Conservation (phyloP, 768 basidiomycete genomes). For the Amanita jacksonii region DNA sequence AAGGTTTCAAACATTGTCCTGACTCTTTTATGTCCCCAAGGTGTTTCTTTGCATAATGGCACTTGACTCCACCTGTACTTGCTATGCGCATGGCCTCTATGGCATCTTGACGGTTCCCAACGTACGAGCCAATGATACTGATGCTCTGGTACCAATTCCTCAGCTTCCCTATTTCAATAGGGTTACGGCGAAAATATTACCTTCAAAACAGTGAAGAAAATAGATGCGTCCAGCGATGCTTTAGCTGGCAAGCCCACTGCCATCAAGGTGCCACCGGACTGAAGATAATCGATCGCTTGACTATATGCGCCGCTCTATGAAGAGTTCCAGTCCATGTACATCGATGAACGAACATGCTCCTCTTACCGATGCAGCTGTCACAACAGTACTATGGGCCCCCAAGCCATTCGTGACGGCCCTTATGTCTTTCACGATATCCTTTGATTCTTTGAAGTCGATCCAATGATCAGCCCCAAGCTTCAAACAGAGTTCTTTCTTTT, state of each 20-base stretch:
- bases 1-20: not conserved
- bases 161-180: not conserved
- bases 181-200: too few relatives aligned
- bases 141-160: conserved; percentile 3
- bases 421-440: conserved; percentile 59
- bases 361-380: conserved; percentile 46
- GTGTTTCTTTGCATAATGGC: conserved; percentile 23
- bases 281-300: conserved; percentile 68
- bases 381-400: conserved; percentile 65
- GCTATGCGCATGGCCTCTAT: conserved; percentile 75
- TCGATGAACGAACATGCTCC: too few relatives aligned
- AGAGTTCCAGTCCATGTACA: not conserved
- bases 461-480: conserved; percentile 64
- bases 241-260: conserved; percentile 69
- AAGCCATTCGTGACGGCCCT: conserved; percentile 50
- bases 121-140: conserved; percentile 41
- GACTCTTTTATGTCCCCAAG: not conserved
- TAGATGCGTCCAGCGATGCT: conserved; percentile 47
- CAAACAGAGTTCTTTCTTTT: conserved; percentile 54
- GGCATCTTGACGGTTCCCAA: conserved; percentile 77
- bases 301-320: conserved; percentile 25
- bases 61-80: conserved; percentile 58
- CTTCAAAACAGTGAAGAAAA: conserved; percentile 68
- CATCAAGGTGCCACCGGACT: conserved; percentile 64
- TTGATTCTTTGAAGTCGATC: conserved; percentile 68